These are phyloP conservation scores for Aureobasidium subglaciale DNA, from an alignment of 2,329 filamentous ascomycete genomes.

Conservation along the genomic window DNA sequence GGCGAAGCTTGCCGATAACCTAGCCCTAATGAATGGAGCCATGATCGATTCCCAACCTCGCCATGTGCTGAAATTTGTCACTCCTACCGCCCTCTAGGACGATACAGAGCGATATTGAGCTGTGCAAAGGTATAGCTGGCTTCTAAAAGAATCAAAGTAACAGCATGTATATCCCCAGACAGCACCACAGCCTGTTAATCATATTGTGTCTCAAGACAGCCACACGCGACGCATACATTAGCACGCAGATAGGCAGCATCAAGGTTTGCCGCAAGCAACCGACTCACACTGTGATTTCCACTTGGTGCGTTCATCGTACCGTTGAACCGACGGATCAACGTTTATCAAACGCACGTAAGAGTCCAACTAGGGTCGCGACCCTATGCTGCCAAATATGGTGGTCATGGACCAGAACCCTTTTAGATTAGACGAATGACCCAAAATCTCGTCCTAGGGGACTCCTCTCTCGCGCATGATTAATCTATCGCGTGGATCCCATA, in stretches of 20 bases:
- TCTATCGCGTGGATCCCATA: background rate
- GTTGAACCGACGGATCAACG: background rate
- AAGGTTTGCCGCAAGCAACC: background rate
- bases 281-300: background rate
- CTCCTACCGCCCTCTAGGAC: too few relatives aligned
- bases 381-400: background rate
- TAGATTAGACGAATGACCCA: background rate
- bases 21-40: background rate
- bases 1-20: background rate
- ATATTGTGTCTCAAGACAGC: too few relatives aligned
- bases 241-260: background rate
- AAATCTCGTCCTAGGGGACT: background rate
- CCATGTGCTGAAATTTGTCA: too few relatives aligned
- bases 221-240: too few relatives aligned
- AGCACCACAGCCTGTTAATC: too few relatives aligned
- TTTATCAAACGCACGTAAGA: background rate
- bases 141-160: too few relatives aligned
- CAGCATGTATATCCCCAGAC: too few relatives aligned
- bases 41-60: too few relatives aligned
- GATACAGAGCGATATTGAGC: too few relatives aligned
- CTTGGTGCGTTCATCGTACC: background rate
- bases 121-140: too few relatives aligned
- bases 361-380: background rate
- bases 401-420: background rate
- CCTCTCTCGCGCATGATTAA: background rate